Conservation (phyloP, 1,284 basidiomycete species). For the Ganoderma sinense region DNA sequence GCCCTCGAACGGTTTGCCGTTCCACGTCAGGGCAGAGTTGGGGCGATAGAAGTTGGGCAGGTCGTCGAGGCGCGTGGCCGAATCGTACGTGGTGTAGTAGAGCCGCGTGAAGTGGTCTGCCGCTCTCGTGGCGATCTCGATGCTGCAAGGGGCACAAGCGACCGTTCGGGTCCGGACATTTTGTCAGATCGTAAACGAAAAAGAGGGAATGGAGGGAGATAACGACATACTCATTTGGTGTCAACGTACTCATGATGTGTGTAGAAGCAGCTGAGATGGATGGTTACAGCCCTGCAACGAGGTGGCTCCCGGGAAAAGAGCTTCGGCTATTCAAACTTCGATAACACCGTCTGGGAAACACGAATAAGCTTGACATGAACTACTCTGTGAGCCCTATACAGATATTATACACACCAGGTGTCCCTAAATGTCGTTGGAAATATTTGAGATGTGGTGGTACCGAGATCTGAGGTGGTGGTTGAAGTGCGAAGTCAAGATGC, state of each 20-base stretch:
- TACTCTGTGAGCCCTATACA: not conserved
- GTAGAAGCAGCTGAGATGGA: not conserved
- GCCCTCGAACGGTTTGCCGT: conserved; percentile 82
- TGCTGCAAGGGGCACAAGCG: conserved; percentile 49
- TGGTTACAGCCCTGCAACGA: not conserved
- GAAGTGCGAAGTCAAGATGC: conserved; percentile 5
- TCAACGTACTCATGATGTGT: conserved; percentile 27
- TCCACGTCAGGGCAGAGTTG: conserved; percentile 82
- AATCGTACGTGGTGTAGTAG: conserved; percentile 83
- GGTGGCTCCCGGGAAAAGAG: not conserved
- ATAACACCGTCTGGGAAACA: not conserved
- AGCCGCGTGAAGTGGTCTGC: conserved; percentile 81
- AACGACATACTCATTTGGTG: conserved; percentile 32
- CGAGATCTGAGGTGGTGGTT: conserved; percentile 4
- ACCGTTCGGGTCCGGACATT: conserved; percentile 7
- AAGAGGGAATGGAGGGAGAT: conserved; percentile 21
- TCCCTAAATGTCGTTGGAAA: not conserved
- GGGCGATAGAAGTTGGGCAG: conserved; percentile 82
- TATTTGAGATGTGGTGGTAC: not conserved
- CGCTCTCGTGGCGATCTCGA: conserved; percentile 82
- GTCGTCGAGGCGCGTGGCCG: conserved; percentile 69
- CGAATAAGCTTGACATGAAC: not conserved
- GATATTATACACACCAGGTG: not conserved
- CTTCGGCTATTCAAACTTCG: not conserved
- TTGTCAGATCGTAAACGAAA: not conserved